Percentiles rank a stretch among this genome's conserved stretches.
Conservation (phyloP, 2,329 filamentous ascomycete genomes). For the Onygenales sp. region DNA sequence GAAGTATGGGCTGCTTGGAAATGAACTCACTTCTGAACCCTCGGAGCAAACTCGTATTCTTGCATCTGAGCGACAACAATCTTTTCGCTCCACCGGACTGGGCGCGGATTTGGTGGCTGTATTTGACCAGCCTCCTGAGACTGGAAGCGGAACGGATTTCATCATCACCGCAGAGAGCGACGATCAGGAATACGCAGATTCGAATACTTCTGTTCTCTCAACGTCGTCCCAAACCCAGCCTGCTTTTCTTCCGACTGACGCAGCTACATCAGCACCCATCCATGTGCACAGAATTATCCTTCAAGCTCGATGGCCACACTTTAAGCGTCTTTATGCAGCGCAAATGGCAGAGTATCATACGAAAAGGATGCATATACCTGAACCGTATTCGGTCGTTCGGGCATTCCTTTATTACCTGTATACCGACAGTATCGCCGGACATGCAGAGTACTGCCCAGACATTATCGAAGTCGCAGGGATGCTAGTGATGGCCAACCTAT, state of each 20-base stretch:
- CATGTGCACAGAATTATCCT: slow-evolving; percentile 93
- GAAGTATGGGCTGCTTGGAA: slow-evolving; percentile 82
- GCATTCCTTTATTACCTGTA: slow-evolving; percentile 96
- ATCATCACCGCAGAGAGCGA: slow-evolving; percentile 80
- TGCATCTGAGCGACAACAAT: slow-evolving; percentile 44
- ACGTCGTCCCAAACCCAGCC: slow-evolving; percentile 20
- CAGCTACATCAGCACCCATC: slow-evolving; percentile 65
- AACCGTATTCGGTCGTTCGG: slow-evolving; percentile 87
- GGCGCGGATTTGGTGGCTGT: slow-evolving; percentile 77
- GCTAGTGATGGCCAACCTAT: slow-evolving; percentile 95
- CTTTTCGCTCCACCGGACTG: slow-evolving; percentile 51
- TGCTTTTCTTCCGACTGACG: slow-evolving; percentile 26
- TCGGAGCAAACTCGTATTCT: slow-evolving; percentile 38
- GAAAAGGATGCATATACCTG: slow-evolving; percentile 94
- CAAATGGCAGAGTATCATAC: slow-evolving; percentile 98
- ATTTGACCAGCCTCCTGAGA: slow-evolving; percentile 78
- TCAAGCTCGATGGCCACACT: slow-evolving; percentile 93
- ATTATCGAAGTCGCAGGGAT: slow-evolving; percentile 85
- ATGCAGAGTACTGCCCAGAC: slow-evolving; percentile 49
- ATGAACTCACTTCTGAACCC: slow-evolving; percentile 54
- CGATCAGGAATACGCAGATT: slow-evolving; percentile 45
- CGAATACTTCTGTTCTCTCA: slow-evolving; percentile 52
- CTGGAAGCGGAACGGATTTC: slow-evolving; percentile 82
- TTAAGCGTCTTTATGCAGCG: slow-evolving; percentile 78
- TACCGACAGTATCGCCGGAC: slow-evolving; percentile 72